Evolutionary conservation across 495 filamentous ascomycete species (phyloP).

Genomic region (Lineolata rhizophorae): DNA sequence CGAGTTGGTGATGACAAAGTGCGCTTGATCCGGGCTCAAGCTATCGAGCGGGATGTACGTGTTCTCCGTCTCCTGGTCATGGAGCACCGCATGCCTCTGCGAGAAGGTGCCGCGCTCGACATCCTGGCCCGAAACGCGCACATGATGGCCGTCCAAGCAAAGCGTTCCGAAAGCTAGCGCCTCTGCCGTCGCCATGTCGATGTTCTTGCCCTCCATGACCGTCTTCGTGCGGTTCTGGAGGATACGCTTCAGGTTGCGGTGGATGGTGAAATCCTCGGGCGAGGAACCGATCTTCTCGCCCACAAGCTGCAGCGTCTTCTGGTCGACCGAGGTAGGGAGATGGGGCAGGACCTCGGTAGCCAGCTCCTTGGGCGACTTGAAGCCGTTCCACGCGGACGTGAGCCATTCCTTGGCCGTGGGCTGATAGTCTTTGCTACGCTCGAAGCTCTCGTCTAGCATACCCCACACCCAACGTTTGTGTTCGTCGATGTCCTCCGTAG

Average conservation of each 20-base stretch:
- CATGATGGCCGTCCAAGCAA: constrained; percentile 80
- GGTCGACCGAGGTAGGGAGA: constrained; percentile 59
- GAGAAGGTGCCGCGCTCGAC: constrained; percentile 99
- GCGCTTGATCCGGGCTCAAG: constrained; percentile 70
- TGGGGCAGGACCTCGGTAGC: constrained; percentile 89
- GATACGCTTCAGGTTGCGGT: constrained; percentile 95
- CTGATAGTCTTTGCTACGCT: constrained; percentile 92
- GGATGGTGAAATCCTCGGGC: constrained; percentile 69
- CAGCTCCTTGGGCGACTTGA: constrained; percentile 96
- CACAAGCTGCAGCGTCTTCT: constrained; percentile 51
- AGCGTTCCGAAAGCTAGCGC: constrained; percentile 87
- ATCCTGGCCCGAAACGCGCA: constrained; percentile 93
- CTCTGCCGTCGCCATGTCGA: constrained; percentile 95
- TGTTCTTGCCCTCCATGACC: constrained; percentile 76
- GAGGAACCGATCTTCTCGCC: constrained; percentile 48
- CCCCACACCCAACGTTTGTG: constrained; percentile 99
- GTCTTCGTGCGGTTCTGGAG: constrained; percentile 75
- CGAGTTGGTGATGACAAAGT: constrained; percentile 92
- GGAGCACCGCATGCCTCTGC: constrained; percentile 87
- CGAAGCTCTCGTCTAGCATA: constrained; percentile 92
- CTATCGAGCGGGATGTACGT: constrained; percentile 88
- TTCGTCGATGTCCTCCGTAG: constrained; percentile 92
- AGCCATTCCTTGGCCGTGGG: constrained; percentile 94
- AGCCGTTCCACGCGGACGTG: constrained; percentile 94
- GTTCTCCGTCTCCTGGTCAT: constrained; percentile 82